Evolutionary conservation across 2,329 filamentous ascomycete genomes (phyloP).

Genomic region (Colletotrichum trifolii): DNA sequence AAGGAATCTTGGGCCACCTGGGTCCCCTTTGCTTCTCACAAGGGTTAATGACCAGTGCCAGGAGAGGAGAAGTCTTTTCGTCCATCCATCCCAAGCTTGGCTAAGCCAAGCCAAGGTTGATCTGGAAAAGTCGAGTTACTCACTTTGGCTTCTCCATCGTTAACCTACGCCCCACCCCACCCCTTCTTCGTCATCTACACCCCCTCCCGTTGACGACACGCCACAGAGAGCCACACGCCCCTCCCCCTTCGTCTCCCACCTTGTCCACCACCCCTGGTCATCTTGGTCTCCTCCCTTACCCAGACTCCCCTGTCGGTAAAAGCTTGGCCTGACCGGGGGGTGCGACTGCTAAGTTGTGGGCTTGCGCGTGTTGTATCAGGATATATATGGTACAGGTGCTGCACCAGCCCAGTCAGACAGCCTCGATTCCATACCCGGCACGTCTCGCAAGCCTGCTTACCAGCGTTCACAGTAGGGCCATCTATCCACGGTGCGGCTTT

Average conservation of each 20-base stretch:
- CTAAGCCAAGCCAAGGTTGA: slow-evolving; percentile 4
- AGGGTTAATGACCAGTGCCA: too few species aligned
- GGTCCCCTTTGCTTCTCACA: slow-evolving; percentile 21
- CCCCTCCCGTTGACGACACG: background rate
- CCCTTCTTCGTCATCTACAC: background rate
- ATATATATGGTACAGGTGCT: slow-evolving; percentile 40
- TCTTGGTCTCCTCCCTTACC: slow-evolving; percentile 24
- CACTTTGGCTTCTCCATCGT: too few species aligned
- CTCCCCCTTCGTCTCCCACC: background rate
- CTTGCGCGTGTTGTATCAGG: slow-evolving; percentile 39
- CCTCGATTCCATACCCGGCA: slow-evolving; percentile 40
- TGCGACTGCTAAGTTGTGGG: slow-evolving; percentile 31
- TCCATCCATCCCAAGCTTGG: too few species aligned
- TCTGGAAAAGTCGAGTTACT: too few species aligned
- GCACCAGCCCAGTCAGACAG: slow-evolving; percentile 34
- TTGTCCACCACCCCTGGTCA: slow-evolving; percentile 6
- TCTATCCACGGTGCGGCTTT: too few species aligned
- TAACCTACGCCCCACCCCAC: background rate
- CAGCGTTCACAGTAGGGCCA: slow-evolving; percentile 7
- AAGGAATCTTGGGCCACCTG: slow-evolving; percentile 32
- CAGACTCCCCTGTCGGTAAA: slow-evolving; percentile 32
- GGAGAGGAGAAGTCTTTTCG: background rate
- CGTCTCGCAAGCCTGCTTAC: slow-evolving; percentile 43
- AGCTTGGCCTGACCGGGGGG: slow-evolving; percentile 33
- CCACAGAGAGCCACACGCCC: background rate